Conservation (phyloP, 352 stramenopile species). For the Globisporangium cylindrosporum region DNA sequence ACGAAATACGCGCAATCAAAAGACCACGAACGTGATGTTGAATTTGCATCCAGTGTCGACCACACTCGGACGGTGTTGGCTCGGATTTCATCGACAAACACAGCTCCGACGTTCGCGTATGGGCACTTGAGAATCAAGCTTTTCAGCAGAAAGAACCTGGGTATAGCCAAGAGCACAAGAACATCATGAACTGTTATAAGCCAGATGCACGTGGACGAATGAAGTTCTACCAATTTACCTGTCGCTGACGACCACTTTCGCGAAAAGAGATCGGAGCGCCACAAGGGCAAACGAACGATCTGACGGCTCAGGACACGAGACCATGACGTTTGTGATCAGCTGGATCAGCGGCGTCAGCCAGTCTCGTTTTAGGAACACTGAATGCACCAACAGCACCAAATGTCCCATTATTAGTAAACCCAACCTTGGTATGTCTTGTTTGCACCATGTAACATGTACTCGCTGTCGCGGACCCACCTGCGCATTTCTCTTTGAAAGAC, state of each 20-base stretch:
- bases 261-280: conserved; percentile 38
- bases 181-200: background rate
- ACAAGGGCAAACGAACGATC: conserved; percentile 38
- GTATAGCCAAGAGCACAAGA: background rate
- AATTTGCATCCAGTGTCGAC: conserved; percentile 20
- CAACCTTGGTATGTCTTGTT: no score
- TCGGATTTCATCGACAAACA: conserved; percentile 63
- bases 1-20: no score
- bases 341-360: conserved; percentile 62
- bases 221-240: conserved; percentile 23
- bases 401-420: no score
- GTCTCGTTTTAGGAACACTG: conserved; percentile 33
- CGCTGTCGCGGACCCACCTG: background rate
- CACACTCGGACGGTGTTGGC: conserved; percentile 40
- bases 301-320: conserved; percentile 44
- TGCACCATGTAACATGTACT: background rate
- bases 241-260: conserved; percentile 28
- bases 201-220: background rate
- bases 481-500: conserved; percentile 11
- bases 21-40: conserved; percentile 30
- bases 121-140: conserved; percentile 49
- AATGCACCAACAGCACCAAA: no score
- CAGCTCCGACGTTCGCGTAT: conserved; percentile 67
- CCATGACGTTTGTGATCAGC: conserved; percentile 67
- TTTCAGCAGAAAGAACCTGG: conserved; percentile 51